Conservation (phyloP, 2,329 filamentous ascomycete species). For the Trichoderma sp. region DNA sequence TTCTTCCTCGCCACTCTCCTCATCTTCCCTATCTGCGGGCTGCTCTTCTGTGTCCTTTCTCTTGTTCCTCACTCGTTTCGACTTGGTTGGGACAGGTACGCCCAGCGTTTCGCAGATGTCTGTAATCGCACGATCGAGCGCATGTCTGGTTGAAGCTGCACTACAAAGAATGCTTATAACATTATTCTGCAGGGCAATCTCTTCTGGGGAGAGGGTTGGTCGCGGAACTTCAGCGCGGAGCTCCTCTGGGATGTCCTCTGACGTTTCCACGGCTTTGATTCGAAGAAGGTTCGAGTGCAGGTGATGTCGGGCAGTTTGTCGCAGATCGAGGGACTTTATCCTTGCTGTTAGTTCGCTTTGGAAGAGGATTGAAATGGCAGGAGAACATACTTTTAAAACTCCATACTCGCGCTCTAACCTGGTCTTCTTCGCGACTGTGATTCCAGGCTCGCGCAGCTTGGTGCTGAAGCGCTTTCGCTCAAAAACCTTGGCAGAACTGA, state of each 20-base stretch:
- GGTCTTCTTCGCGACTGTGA: conserved; percentile 54
- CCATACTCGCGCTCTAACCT: conserved; percentile 65
- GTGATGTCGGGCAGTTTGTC: conserved; percentile 60
- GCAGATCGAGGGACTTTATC: conserved; percentile 58
- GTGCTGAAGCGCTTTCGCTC: conserved; percentile 77
- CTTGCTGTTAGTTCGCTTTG: background rate
- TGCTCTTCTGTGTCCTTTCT: conserved; percentile 41
- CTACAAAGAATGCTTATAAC: conserved; percentile 63
- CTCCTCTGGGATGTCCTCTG: conserved; percentile 54
- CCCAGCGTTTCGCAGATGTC: conserved; percentile 55
- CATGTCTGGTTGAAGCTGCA: conserved; percentile 53
- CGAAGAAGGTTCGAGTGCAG: conserved; percentile 59
- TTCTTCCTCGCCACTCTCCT: background rate
- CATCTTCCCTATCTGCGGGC: conserved; percentile 32
- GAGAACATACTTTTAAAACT: conserved; percentile 54
- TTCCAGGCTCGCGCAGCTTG: conserved; percentile 54
- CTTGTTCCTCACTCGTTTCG: conserved; percentile 40
- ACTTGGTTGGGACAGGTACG: conserved; percentile 51
- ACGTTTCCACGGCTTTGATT: conserved; percentile 56
- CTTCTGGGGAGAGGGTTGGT: conserved; percentile 56
- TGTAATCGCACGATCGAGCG: conserved; percentile 53
- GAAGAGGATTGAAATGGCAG: background rate
- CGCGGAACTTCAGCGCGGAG: conserved; percentile 54
- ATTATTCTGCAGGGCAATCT: conserved; percentile 58
- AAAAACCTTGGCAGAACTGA: conserved; percentile 75